Base-by-base conservation (phyloP, 2,329 filamentous ascomycete genomes). In the Microdochium paspali region DNA sequence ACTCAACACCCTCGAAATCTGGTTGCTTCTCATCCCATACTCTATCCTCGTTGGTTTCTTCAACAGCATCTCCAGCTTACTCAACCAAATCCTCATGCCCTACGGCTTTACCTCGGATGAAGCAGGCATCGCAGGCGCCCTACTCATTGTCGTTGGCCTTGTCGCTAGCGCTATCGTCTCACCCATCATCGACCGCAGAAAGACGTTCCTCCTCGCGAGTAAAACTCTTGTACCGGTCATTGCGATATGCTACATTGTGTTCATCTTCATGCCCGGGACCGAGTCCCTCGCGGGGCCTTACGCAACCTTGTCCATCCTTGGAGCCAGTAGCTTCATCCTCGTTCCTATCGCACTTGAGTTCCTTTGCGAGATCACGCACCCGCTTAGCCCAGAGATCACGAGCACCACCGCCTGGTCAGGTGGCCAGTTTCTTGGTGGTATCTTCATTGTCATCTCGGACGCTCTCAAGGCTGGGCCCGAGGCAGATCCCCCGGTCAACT, bases 91-190 rank as follows among this genome's bases (percentile, higher is more conserved):
- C 61, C 78, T 97, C 53, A 72, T 79, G 32, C 93, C 93, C 0
- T 91, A 96, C 67, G 86, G 81, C 58, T 95, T 89, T 75, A 77
- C 71, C 50, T 85, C 95, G 62, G 84, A 85, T 53, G 77, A 95
- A 48, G 87, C 91, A 21, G 93, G 93, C 28, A 90, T 97, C 58
- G 89, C 84, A 10, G 93, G 93, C 53, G 93, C 87, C 1, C 66
- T 97, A 9, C 77, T 97, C 28, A 97, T 97, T 61, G 74, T 95
- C 44, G 87, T 93, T 46, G 93, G 93, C 9, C 80, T 98, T 1
- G 73, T 94, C 42, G 66, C 78, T 4, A 77, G 89, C 0, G 93
- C 89, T 13, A 72, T 95, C 51, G 75, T 81, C 1, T 87, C 84
- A 0, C 91, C 91, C 0, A 73, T 96, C 54, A 79, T 95, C 52